Evolutionary conservation across 371 early-diverging fungal species (phyloP).

Genomic region (Syncephalastrum monosporum): DNA sequence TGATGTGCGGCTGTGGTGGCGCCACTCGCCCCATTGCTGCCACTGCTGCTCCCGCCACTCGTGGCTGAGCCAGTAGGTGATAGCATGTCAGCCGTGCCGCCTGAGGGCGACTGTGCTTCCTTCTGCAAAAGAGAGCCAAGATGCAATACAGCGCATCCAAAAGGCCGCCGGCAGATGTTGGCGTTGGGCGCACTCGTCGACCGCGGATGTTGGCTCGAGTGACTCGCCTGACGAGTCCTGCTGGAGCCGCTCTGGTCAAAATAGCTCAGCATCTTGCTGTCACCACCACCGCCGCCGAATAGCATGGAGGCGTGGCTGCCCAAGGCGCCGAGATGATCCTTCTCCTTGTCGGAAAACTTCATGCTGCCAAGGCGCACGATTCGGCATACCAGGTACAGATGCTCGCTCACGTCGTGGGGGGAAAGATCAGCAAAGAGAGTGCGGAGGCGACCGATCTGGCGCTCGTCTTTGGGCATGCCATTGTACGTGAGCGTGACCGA

Average conservation of each 20-base stretch:
- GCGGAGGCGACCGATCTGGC: slow-evolving; percentile 48
- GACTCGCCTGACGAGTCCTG: slow-evolving; percentile 5
- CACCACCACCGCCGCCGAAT: slow-evolving; percentile 19
- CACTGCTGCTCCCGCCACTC: slow-evolving; percentile 2
- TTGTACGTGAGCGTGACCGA: slow-evolving; percentile 52
- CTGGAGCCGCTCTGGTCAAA: slow-evolving; percentile 8
- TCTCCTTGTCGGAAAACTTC: slow-evolving; percentile 56
- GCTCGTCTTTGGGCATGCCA: slow-evolving; percentile 59
- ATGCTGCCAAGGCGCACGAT: slow-evolving; percentile 64
- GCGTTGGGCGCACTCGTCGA: slow-evolving; percentile 3
- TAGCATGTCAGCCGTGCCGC: slow-evolving; percentile 3
- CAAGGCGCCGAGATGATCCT: slow-evolving; percentile 28
- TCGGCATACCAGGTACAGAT: slow-evolving; percentile 62
- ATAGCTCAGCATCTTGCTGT: slow-evolving; percentile 14
- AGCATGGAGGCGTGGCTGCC: slow-evolving; percentile 30
- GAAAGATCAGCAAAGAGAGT: slow-evolving; percentile 63
- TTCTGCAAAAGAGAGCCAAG: slow-evolving; percentile 41
- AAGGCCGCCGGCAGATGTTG: slow-evolving; percentile 52
- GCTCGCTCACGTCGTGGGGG: slow-evolving; percentile 48
- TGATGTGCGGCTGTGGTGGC: slow-evolving; percentile 9
- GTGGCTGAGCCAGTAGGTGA: slow-evolving; percentile 5
- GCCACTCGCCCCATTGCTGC: background rate
- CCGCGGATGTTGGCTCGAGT: slow-evolving; percentile 8
- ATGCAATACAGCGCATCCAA: slow-evolving; percentile 66
- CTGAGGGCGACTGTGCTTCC: slow-evolving; percentile 12